Evolutionary conservation across 257 asterid species (phyloP).

Genomic region (Linderniella brevidens): DNA sequence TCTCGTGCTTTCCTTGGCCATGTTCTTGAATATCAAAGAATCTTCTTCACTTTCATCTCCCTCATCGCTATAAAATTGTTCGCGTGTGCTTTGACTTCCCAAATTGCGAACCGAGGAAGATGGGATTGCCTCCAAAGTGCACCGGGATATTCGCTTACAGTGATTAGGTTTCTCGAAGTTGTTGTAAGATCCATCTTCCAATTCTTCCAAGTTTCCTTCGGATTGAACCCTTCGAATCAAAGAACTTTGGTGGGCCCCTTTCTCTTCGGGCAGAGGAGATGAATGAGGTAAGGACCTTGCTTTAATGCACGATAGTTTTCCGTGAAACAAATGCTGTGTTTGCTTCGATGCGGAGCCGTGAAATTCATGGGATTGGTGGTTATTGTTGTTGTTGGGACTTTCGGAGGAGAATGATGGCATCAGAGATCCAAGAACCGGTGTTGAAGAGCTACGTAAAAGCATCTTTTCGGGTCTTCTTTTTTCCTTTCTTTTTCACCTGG

Average conservation of each 20-base stretch:
- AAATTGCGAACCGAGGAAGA: slow-evolving; percentile 24
- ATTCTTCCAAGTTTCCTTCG: slow-evolving; percentile 53
- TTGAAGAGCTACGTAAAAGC: slow-evolving; percentile 80
- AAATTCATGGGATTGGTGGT: slow-evolving; percentile 22
- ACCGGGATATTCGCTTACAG: slow-evolving; percentile 14
- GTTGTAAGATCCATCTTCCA: slow-evolving; percentile 17
- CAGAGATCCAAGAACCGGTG: slow-evolving; percentile 77
- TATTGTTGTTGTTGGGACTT: slow-evolving; percentile 24
- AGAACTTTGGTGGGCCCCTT: slow-evolving; percentile 2
- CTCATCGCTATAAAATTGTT: slow-evolving; percentile 17
- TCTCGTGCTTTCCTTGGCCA: not conserved
- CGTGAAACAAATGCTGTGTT: slow-evolving; percentile 17
- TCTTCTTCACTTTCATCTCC: slow-evolving; percentile 2
- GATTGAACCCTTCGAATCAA: slow-evolving; percentile 58
- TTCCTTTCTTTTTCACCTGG: too few species aligned
- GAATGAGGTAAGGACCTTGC: slow-evolving; percentile 26
- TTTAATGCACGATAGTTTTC: slow-evolving; percentile 20
- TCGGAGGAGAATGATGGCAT: slow-evolving; percentile 39
- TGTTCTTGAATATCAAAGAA: slow-evolving; percentile 1
- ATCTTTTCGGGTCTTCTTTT: slow-evolving; percentile 12
- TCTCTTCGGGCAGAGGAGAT: slow-evolving; percentile 24
- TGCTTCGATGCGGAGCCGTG: slow-evolving; percentile 25
- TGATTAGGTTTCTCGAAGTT: slow-evolving; percentile 33
- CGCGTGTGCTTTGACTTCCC: slow-evolving; percentile 1
- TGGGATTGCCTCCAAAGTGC: slow-evolving; percentile 38